phyloP scores from a whole-genome alignment of 2,329 filamentous ascomycete species.

The Phyllachora maydis region DNA sequence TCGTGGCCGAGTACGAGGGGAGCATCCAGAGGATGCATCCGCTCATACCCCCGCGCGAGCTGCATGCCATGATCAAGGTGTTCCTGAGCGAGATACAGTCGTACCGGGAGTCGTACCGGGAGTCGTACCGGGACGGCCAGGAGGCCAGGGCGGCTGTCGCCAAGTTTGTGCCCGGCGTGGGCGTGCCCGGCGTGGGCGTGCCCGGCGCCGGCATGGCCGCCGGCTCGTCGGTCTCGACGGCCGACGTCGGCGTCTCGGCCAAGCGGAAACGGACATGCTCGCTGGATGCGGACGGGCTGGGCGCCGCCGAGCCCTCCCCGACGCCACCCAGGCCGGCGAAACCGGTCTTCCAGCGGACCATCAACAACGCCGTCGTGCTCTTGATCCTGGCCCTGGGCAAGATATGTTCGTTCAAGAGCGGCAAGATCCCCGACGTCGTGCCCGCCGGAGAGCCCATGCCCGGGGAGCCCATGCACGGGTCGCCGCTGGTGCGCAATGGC shows the following conservation, averaged over 20 bases:
- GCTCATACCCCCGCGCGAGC: constrained; percentile 30
- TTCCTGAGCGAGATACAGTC: constrained; percentile 26
- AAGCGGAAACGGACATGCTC: constrained; percentile 43
- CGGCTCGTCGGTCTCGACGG: constrained; percentile 4
- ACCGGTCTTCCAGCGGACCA: constrained; percentile 35
- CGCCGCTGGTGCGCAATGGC: constrained; percentile 24
- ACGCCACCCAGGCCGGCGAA: constrained; percentile 25
- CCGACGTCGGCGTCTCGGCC: constrained; percentile 9
- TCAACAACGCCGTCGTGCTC: constrained; percentile 65
- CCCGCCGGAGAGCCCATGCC: too few relatives aligned
- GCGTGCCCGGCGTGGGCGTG: constrained; percentile 3
- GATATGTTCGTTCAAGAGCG: constrained; percentile 39
- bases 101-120: too few relatives aligned
- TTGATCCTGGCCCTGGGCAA: constrained; percentile 73
- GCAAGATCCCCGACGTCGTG: constrained; percentile 35
- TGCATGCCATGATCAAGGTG: constrained; percentile 28
- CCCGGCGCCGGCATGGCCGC: constrained; percentile 4
- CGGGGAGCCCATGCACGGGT: constrained; percentile 15
- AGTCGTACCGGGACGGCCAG: too few relatives aligned
- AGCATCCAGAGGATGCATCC: constrained; percentile 47
- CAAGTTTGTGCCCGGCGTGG: too few relatives aligned
- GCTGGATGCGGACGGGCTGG: constrained; percentile 15
- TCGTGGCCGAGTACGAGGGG: constrained; percentile 35
- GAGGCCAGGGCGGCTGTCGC: too few relatives aligned
- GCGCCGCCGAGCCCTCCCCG: too few relatives aligned